These are phyloP conservation scores for Lentinus brumalis DNA, from an alignment of 768 basidiomycete genomes.

Conservation along the genomic window DNA sequence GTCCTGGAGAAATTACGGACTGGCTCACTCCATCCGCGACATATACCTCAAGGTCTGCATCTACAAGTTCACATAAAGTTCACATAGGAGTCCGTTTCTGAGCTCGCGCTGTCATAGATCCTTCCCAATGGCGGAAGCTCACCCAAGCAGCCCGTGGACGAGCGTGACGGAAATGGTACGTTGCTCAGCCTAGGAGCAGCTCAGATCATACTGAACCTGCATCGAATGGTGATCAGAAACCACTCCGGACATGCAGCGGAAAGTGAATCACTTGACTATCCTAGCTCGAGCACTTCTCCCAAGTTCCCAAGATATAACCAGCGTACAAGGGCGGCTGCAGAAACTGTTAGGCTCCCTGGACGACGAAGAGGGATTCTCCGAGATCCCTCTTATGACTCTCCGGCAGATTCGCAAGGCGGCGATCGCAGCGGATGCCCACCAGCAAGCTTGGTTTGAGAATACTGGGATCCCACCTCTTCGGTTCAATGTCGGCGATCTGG, in stretches of 20 bases:
- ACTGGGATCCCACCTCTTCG: constrained; percentile 40
- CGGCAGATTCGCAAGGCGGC: constrained; percentile 42
- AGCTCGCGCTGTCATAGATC: constrained; percentile 32
- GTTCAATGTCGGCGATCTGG: constrained; percentile 47
- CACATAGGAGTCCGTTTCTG: background rate
- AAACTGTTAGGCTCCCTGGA: constrained; percentile 29
- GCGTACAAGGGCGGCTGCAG: constrained; percentile 34
- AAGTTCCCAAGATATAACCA: constrained; percentile 32
- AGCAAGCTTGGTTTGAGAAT: constrained; percentile 44
- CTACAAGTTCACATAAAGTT: background rate
- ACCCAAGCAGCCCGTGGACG: constrained; percentile 17
- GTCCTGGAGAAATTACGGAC: constrained; percentile 44
- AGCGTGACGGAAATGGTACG: background rate
- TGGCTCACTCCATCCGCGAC: constrained; percentile 43
- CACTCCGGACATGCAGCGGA: constrained; percentile 37
- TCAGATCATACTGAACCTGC: background rate
- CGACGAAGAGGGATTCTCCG: constrained; percentile 25
- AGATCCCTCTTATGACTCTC: constrained; percentile 29
- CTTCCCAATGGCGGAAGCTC: constrained; percentile 43
- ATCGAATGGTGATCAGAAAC: constrained; percentile 23
- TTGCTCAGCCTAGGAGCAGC: background rate
- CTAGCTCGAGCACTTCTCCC: constrained; percentile 44
- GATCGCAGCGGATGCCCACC: constrained; percentile 36
- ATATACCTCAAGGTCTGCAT: constrained; percentile 39
- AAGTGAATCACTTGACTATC: constrained; percentile 43